These are phyloP conservation scores for Cyberlindnera mississippiensis DNA, from an alignment of 805 yeast genomes.

Conservation along the genomic window DNA sequence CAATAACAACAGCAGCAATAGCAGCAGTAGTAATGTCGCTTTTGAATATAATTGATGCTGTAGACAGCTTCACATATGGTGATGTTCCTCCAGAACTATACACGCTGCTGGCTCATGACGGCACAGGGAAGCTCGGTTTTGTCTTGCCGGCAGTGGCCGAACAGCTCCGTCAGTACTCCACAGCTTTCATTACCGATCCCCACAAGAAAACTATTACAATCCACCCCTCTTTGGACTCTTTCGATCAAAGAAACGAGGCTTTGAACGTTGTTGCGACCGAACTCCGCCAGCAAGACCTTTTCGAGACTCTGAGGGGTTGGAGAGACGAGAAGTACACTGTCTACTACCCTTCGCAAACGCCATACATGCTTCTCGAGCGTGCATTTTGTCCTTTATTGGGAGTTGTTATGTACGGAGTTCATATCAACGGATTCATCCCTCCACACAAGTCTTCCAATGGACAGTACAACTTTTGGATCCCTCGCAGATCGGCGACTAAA, in stretches of 20 bases:
- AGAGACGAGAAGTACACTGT: constrained; percentile 78
- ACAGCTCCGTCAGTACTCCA: constrained; percentile 4
- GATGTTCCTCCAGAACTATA: constrained; percentile 1
- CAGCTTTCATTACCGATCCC: constrained; percentile 26
- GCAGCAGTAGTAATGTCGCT: constrained; percentile 2
- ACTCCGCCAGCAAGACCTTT: constrained; percentile 34
- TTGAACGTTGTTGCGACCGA: constrained; percentile 40
- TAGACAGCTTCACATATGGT: constrained; percentile 27
- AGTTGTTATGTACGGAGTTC: constrained; percentile 86
- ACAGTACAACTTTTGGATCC: constrained; percentile 69
- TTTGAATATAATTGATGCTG: constrained; percentile 17
- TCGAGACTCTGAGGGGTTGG: constrained; percentile 64
- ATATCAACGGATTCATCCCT: constrained; percentile 73
- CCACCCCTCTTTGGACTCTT: constrained; percentile 29
- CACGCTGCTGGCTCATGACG: constrained; percentile 18
- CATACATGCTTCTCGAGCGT: constrained; percentile 73
- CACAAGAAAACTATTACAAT: constrained; percentile 28
- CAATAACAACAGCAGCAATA: too few relatives aligned
- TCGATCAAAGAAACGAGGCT: constrained; percentile 38
- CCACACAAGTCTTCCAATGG: constrained; percentile 37
- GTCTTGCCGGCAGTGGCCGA: constrained; percentile 14
- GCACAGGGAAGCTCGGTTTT: constrained; percentile 13
- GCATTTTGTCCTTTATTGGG: constrained; percentile 81
- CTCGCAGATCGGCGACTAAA: constrained; percentile 71
- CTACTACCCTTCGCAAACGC: constrained; percentile 48